Conservation (phyloP, 2,329 filamentous ascomycete genomes). For the Pestalotiopsis sp. region DNA sequence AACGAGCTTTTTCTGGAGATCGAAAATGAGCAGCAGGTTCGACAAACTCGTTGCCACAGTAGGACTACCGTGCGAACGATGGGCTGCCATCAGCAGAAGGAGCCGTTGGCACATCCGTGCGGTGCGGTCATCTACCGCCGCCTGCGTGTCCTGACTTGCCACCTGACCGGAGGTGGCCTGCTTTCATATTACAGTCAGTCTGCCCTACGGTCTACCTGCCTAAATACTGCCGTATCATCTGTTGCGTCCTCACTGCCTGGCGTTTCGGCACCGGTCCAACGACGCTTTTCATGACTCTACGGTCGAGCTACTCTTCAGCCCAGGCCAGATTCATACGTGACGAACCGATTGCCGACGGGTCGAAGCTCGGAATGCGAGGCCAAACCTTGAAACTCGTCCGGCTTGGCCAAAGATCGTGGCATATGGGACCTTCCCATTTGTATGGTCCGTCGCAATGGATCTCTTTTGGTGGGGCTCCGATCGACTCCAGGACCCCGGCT, state of each 20-base stretch:
- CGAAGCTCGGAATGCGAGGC: neutral
- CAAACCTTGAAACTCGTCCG: neutral
- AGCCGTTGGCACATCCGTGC: neutral
- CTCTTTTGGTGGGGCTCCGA: constrained; percentile 10
- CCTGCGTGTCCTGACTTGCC: neutral
- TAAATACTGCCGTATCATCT: neutral
- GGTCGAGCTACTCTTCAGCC: neutral
- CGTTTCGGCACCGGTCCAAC: neutral
- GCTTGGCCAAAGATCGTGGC: neutral
- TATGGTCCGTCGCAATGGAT: neutral
- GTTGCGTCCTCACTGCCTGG: neutral
- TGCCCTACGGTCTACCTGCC: neutral
- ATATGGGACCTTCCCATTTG: constrained; percentile 6
- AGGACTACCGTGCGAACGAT: neutral
- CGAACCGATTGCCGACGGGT: neutral
- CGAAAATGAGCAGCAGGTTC: neutral
- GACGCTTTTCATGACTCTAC: neutral
- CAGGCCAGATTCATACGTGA: neutral
- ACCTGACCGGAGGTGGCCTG: neutral
- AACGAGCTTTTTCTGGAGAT: neutral
- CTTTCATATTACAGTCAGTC: neutral
- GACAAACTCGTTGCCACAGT: neutral
- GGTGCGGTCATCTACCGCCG: neutral
- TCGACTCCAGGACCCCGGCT: constrained; percentile 13
- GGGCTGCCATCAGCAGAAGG: neutral